Evolutionary conservation across 805 yeast genomes (phyloP).

Genomic region (Ogataea glucozyma): DNA sequence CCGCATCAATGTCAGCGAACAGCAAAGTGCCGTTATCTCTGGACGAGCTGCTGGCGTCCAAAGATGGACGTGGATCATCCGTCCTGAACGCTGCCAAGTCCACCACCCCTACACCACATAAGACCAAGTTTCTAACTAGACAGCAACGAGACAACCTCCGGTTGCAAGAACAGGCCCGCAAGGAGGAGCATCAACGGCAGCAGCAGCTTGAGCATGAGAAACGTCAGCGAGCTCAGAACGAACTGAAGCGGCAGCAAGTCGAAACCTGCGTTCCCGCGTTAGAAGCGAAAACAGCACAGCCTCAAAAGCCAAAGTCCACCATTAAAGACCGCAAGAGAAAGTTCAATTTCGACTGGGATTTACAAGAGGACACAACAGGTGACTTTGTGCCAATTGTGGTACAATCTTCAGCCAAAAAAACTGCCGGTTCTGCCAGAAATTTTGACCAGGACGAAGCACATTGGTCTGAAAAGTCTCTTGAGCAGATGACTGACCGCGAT

Average conservation of each 20-base stretch:
- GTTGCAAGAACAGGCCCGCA: conserved; percentile 7
- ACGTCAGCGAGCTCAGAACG: conserved; percentile 1
- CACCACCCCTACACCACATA: conserved; percentile 28
- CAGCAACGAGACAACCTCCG: conserved; percentile 40
- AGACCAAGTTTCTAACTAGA: conserved; percentile 44
- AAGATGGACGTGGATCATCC: conserved; percentile 20
- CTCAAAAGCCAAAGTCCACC: not conserved
- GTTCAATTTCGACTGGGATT: conserved; percentile 71
- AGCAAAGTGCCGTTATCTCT: conserved; percentile 38
- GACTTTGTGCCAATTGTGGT: conserved; percentile 44
- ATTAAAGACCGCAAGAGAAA: conserved; percentile 27
- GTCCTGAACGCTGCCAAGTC: conserved; percentile 31
- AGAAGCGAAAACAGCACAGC: not conserved
- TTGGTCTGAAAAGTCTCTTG: conserved; percentile 70
- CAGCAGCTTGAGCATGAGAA: conserved; percentile 1
- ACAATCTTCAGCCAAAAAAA: conserved; percentile 30
- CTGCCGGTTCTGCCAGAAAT: not conserved
- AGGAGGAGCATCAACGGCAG: conserved; percentile 7
- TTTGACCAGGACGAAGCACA: conserved; percentile 31
- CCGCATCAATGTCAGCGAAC: not conserved
- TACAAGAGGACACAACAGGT: conserved; percentile 62
- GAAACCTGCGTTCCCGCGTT: not conserved
- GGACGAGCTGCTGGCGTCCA: conserved; percentile 36
- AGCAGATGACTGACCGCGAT: conserved; percentile 75
- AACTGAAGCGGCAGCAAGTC: not conserved